Evolutionary conservation across 1,284 basidiomycete genomes (phyloP).

Genomic region (Rhodotorula glutinis): DNA sequence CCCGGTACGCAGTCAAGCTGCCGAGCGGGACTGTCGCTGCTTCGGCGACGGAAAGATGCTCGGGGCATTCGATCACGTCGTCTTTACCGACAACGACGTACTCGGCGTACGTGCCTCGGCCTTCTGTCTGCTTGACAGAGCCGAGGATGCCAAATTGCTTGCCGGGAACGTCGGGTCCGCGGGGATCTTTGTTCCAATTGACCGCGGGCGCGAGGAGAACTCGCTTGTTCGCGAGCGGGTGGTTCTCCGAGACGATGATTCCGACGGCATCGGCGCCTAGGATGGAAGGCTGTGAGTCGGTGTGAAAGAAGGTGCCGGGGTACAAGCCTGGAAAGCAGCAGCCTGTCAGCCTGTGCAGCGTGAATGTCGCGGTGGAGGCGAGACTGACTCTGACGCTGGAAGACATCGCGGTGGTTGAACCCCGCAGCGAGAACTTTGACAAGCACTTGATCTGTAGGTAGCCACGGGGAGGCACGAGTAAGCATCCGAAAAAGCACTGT

Average conservation of each 20-base stretch:
- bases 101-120: slow-evolving; percentile 67
- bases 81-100: slow-evolving; percentile 70
- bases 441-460: slow-evolving; percentile 33
- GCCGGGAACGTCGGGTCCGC: slow-evolving; percentile 37
- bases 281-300: slow-evolving; percentile 24
- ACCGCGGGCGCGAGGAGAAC: slow-evolving; percentile 40
- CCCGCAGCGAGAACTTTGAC: slow-evolving; percentile 40
- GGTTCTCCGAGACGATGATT: slow-evolving; percentile 34
- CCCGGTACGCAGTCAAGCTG: slow-evolving; percentile 77
- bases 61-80: slow-evolving; percentile 65
- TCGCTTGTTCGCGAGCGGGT: slow-evolving; percentile 30
- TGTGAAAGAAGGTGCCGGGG: slow-evolving; percentile 40
- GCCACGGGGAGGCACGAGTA: too few relatives aligned
- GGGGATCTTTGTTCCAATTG: slow-evolving; percentile 33
- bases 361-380: background rate
- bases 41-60: slow-evolving; percentile 63
- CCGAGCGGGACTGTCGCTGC: slow-evolving; percentile 72
- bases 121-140: slow-evolving; percentile 30
- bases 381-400: slow-evolving; percentile 40
- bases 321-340: slow-evolving; percentile 31
- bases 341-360: background rate
- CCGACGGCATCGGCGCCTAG: slow-evolving; percentile 43
- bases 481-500: too few relatives aligned
- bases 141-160: slow-evolving; percentile 41
- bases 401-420: slow-evolving; percentile 44